These are phyloP conservation scores for Colletotrichum shisoi DNA, from an alignment of 2,329 filamentous ascomycete species.

Conservation along the genomic window DNA sequence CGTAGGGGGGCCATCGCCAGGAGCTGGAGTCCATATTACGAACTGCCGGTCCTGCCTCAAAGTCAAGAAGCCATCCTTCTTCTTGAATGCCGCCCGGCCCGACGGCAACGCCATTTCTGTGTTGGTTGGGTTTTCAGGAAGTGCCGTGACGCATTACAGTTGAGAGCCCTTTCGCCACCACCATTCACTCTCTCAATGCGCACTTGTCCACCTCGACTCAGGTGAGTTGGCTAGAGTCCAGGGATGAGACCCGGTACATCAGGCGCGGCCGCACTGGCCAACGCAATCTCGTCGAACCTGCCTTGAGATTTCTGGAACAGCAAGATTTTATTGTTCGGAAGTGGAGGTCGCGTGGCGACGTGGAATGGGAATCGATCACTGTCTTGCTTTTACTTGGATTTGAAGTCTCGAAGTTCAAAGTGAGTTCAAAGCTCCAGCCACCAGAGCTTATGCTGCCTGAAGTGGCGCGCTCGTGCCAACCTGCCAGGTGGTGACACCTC, in stretches of 20 bases:
- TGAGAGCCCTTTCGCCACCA: constrained; percentile 17
- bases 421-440: constrained; percentile 29
- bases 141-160: constrained; percentile 3
- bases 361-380: constrained; percentile 5
- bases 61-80: constrained; percentile 87
- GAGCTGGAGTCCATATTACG: constrained; percentile 81
- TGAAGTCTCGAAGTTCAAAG: constrained; percentile 28
- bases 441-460: constrained; percentile 22
- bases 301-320: not conserved
- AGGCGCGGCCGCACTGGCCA: constrained; percentile 32
- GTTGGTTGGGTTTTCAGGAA: constrained; percentile 11
- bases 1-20: constrained; percentile 67
- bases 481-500: not conserved
- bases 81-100: constrained; percentile 84
- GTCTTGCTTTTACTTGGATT: constrained; percentile 22
- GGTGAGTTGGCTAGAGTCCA: constrained; percentile 14
- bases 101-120: constrained; percentile 64
- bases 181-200: constrained; percentile 9
- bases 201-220: constrained; percentile 4
- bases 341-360: not conserved
- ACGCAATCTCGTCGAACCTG: constrained; percentile 12
- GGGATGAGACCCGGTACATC: constrained; percentile 24
- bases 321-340: not conserved
- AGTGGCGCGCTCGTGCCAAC: not conserved
- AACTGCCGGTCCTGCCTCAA: constrained; percentile 76